Base-by-base conservation (phyloP, 257 asterid genomes). In the Petunia axillaris region DNA sequence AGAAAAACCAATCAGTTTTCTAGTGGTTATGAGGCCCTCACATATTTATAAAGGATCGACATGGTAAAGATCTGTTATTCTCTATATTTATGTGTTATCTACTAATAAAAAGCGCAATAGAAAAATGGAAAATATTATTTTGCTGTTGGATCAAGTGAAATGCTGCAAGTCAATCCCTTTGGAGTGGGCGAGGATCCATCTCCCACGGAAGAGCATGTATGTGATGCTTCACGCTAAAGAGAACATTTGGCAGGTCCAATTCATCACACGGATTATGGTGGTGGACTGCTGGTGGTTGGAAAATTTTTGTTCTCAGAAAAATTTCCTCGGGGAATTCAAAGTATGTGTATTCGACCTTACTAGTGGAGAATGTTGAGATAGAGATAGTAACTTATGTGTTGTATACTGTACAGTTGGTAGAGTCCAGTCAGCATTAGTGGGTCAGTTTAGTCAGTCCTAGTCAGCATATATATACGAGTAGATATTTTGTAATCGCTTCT, bases 251-350 rank as follows among this genome's bases (percentile, higher is more conserved):
- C 1, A 9, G 14, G 83, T 64, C 15, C 76, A n/a, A 4, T 84
- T 50, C 63, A 48, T 11, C 46, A 6, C 9, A 84, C 14, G 75
- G 71, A 54, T 57, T 2, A 39, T 53, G 71, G 86, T 8, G 80
- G 87, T 75, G 25, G 25, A 41, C 73, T 89, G 16, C 48, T 0
- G 58, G 79, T 39, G 90, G 88, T 36, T 89, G 92, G 92, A 89
- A 53, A 64, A 64, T 40, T 0, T 89, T 87, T 16, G 90, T 74
- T 2, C 8, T 78, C 0, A 87, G 25, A 25, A 82, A 0, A 89
- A 85, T 55, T 76, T 54, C 16, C 79, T 89, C 0, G 88, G 82
- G 54, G 84, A 81, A 79, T 76, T 63, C 14, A 90, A 87, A 3
- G 89, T 79, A 5, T 87, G 90, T 2, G 11, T 82, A 37, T 86